These are phyloP conservation scores for Apostasia ramifera DNA, from an alignment of 106 monocot species.

Conservation along the genomic window DNA sequence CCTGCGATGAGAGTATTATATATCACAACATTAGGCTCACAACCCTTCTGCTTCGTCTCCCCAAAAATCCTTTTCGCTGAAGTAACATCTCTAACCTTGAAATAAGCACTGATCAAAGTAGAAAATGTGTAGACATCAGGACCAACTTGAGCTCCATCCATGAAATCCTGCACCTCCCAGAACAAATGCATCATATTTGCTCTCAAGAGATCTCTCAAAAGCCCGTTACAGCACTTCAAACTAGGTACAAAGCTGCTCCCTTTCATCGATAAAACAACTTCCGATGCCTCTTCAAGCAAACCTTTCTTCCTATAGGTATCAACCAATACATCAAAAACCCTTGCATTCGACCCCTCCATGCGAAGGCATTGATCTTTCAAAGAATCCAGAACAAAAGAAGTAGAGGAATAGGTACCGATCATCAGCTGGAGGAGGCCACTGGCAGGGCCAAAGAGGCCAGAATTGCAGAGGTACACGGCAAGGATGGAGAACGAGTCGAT, in stretches of 20 bases:
- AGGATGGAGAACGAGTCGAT: slow-evolving; percentile 42
- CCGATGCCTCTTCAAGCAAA: slow-evolving; percentile 35
- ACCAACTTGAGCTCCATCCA: slow-evolving; percentile 20
- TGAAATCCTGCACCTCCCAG: slow-evolving; percentile 66
- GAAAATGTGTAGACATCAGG: slow-evolving; percentile 62
- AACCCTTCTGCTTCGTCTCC: slow-evolving; percentile 47
- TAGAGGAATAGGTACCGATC: slow-evolving; percentile 27
- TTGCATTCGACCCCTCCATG: slow-evolving; percentile 3
- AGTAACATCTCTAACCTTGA: slow-evolving; percentile 35
- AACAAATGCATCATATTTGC: slow-evolving; percentile 54
- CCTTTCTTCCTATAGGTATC: slow-evolving; percentile 58
- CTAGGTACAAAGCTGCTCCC: slow-evolving; percentile 31
- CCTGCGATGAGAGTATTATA: slow-evolving; percentile 63
- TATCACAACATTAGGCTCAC: slow-evolving; percentile 37
- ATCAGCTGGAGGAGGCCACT: slow-evolving; percentile 47
- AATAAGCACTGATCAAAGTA: slow-evolving; percentile 55
- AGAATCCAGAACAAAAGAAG: slow-evolving; percentile 22
- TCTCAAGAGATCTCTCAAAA: slow-evolving; percentile 66
- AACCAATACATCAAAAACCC: slow-evolving; percentile 55
- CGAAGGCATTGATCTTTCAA: slow-evolving; percentile 8
- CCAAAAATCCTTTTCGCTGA: slow-evolving; percentile 41
- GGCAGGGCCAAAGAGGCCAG: slow-evolving; percentile 21
- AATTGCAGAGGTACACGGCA: slow-evolving; percentile 44
- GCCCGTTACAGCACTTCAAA: slow-evolving; percentile 60
- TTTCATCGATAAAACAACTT: slow-evolving; percentile 54